Percentiles rank a stretch among this genome's conserved stretches.
phyloP scores from a whole-genome alignment of 2,329 filamentous ascomycete genomes.

The Penicillium digitatum region DNA sequence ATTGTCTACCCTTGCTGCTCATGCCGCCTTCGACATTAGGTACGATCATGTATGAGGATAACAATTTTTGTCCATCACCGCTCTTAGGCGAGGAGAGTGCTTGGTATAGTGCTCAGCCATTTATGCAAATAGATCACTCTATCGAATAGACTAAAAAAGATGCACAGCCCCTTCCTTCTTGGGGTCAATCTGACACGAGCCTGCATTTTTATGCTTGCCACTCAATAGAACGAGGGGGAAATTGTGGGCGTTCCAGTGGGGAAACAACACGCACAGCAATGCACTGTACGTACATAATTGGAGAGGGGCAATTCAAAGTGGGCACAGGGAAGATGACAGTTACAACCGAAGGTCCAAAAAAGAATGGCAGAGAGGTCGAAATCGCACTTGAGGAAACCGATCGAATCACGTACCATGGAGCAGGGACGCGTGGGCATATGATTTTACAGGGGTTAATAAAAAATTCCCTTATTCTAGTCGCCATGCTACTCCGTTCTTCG shows the following conservation, averaged over 20 bases:
- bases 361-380: constrained; percentile 3
- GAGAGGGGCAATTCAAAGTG: background rate
- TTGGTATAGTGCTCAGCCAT: background rate
- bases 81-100: background rate
- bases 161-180: constrained; percentile 1
- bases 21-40: constrained; percentile 3
- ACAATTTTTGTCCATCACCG: constrained; percentile 14
- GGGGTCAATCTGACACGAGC: constrained; percentile 14
- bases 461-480: background rate
- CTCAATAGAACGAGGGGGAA: background rate
- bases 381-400: constrained; percentile 9
- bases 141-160: background rate
- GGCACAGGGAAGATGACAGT: background rate
- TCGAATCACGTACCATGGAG: constrained; percentile 4
- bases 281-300: background rate
- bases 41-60: constrained; percentile 5
- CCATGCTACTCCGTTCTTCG: background rate
- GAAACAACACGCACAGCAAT: constrained; percentile 8
- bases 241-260: background rate
- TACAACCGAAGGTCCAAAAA: background rate
- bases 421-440: background rate
- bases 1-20: constrained; percentile 15
- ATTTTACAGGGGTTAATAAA: background rate
- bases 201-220: constrained; percentile 11
- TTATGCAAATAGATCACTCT: background rate